phyloP scores from a whole-genome alignment of 352 stramenopile genomes.

The Pythium vanterpoolii region DNA sequence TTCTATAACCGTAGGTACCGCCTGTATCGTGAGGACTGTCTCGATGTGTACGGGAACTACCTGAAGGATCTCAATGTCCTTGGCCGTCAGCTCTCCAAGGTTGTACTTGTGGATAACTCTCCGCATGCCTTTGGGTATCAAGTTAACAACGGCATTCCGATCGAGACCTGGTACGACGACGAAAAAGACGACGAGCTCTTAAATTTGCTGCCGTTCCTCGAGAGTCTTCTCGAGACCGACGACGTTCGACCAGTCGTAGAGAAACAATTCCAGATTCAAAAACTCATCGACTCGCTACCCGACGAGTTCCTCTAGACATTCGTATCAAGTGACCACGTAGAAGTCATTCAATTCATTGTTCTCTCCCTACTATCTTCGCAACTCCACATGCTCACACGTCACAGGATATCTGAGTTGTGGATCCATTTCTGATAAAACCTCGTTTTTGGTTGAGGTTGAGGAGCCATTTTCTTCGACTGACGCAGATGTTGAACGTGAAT shows the following conservation, averaged over 20 bases:
- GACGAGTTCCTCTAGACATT: constrained; percentile 36
- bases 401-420: background rate
- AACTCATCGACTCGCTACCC: constrained; percentile 80
- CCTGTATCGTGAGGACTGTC: constrained; percentile 94
- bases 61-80: constrained; percentile 99
- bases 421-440: constrained; percentile 5
- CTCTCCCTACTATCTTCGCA: background rate
- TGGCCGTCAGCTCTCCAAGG: constrained; percentile 88
- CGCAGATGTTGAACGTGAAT: constrained; percentile 10
- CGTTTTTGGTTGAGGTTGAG: background rate
- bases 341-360: background rate
- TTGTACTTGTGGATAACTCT: constrained; percentile 97
- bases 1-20: constrained; percentile 62
- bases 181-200: constrained; percentile 94
- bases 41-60: constrained; percentile 97
- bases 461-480: background rate
- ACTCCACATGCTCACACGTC: constrained; percentile 1
- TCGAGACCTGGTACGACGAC: constrained; percentile 94
- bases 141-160: constrained; percentile 31
- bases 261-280: constrained; percentile 90
- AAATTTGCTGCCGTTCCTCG: constrained; percentile 95
- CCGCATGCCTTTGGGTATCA: constrained; percentile 98
- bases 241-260: constrained; percentile 90
- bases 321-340: background rate
- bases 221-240: constrained; percentile 80